Evolutionary conservation across 768 basidiomycete genomes (phyloP), one percentile per base, ranked within the genome.

Genomic region (Calvatia gigantea): DNA sequence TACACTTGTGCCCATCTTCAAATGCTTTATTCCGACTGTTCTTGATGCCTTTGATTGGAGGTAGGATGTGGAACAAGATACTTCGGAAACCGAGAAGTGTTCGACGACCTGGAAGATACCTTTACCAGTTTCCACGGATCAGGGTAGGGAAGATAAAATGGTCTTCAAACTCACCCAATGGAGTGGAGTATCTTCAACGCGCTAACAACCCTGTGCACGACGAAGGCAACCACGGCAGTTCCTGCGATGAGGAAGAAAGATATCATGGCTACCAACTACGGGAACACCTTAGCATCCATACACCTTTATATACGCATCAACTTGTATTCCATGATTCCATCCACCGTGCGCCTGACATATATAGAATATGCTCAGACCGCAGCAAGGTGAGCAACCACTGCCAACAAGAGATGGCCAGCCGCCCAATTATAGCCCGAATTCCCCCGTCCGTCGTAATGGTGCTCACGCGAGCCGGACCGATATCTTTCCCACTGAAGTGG

Each of bases 41-140:
- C n/a, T 64, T 61, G 29, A 75, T 60, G 7, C 68, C 65, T 46
- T 61, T 61, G 7, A 64, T 70, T 17, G 55, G 64, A 23, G 70
- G 67, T 17, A 73, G 48, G 28, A 69, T 47, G 23, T 68, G 65
- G 14, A 60, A 62, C 17, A 69, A 23, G 25, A 67, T 39, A 29
- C 61, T 62, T 5, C 52, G 38, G 38, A 65, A 61, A 4, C 64
- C 59, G 14, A 75, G 55, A 14, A 73, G 41, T 19, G 64, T 63
- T 17, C 70, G 67, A 44, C 65, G 64, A 2, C 73, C 73, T 17
- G 72, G 69, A 45, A 67, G 66, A 52, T 69, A 65, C 19, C 73
- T 75, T 49, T 23, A 25, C 37, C n/a, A 31, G 6, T 17, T 6
- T 33, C 2, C 11, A 6, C 19, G 7, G 27, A 17, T 23, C 19